Conservation (phyloP, 225 moss, liverwort and hornwort species). For the Polytrichum formosum region DNA sequence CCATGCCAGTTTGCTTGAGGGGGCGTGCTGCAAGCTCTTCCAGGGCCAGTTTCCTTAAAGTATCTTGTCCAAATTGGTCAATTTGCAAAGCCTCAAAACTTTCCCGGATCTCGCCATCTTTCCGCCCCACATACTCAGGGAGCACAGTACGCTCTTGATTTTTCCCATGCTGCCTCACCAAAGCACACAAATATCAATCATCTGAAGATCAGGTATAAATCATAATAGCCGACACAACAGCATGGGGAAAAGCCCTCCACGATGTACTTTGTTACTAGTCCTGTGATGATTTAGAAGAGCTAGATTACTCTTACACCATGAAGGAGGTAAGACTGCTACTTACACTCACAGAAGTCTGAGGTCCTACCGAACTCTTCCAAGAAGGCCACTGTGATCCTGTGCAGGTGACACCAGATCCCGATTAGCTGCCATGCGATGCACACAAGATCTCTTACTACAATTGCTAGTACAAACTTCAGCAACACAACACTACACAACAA, state of each 20-base stretch:
- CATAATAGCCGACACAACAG: not conserved
- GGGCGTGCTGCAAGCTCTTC: constrained; percentile 48
- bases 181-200: not conserved
- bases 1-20: constrained; percentile 16
- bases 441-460: not conserved
- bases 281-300: not conserved
- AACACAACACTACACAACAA: not conserved
- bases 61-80: constrained; percentile 17
- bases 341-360: constrained; percentile 25
- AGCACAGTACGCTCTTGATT: constrained; percentile 10
- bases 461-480: too few relatives aligned
- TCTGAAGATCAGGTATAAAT: not conserved
- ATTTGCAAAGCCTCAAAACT: constrained; percentile 13
- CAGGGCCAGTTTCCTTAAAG: constrained; percentile 33
- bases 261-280: not conserved
- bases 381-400: constrained; percentile 53
- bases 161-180: constrained; percentile 23
- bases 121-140: not conserved
- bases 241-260: not conserved
- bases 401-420: constrained; percentile 16
- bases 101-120: constrained; percentile 11
- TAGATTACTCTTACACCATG: not conserved
- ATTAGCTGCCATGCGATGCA: constrained; percentile 15
- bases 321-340: not conserved
- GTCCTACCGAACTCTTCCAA: constrained; percentile 20